A percentile compares a stretch with the other conserved stretches of the same genome.
phyloP scores from a whole-genome alignment of 2,329 filamentous ascomycete genomes.

The Cadophora malorum region DNA sequence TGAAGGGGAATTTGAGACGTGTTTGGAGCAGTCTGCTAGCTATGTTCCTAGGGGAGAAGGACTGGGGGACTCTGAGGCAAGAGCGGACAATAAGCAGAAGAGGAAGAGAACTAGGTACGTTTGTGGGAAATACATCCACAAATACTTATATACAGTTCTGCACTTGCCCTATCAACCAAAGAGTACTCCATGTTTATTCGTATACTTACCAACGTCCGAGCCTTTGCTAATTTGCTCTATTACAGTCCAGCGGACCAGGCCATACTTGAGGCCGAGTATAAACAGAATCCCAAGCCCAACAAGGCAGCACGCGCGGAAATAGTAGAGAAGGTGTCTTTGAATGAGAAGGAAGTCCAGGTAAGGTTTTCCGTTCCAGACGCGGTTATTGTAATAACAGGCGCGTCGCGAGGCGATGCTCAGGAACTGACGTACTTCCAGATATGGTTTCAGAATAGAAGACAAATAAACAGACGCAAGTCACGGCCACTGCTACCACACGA shows the following conservation, averaged over 20 bases:
- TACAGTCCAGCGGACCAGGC: slow-evolving; percentile 84
- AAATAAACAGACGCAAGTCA: slow-evolving; percentile 90
- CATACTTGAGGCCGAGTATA: slow-evolving; percentile 85
- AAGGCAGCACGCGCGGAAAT: slow-evolving; percentile 86
- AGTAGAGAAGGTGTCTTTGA: slow-evolving; percentile 78
- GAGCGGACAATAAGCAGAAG: slow-evolving; percentile 53
- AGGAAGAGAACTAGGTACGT: slow-evolving; percentile 69
- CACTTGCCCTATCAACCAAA: background rate
- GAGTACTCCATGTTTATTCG: background rate
- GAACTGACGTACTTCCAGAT: slow-evolving; percentile 64
- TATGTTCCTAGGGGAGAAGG: slow-evolving; percentile 36
- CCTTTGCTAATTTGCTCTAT: slow-evolving; percentile 29
- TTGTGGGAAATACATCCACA: background rate
- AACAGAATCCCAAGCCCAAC: slow-evolving; percentile 86
- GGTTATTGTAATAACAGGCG: slow-evolving; percentile 21
- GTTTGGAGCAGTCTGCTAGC: slow-evolving; percentile 32
- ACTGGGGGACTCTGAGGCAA: slow-evolving; percentile 35
- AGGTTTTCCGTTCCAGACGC: slow-evolving; percentile 44
- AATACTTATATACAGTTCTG: background rate
- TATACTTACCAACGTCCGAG: background rate
- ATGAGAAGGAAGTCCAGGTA: slow-evolving; percentile 97
- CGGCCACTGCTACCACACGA: slow-evolving; percentile 82
- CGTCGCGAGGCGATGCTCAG: slow-evolving; percentile 28
- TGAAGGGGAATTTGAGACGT: slow-evolving; percentile 35
- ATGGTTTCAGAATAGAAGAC: slow-evolving; percentile 95